These are phyloP conservation scores for Erigeron philadelphicus DNA, from an alignment of 140 eudicot species.

Conservation along the genomic window DNA sequence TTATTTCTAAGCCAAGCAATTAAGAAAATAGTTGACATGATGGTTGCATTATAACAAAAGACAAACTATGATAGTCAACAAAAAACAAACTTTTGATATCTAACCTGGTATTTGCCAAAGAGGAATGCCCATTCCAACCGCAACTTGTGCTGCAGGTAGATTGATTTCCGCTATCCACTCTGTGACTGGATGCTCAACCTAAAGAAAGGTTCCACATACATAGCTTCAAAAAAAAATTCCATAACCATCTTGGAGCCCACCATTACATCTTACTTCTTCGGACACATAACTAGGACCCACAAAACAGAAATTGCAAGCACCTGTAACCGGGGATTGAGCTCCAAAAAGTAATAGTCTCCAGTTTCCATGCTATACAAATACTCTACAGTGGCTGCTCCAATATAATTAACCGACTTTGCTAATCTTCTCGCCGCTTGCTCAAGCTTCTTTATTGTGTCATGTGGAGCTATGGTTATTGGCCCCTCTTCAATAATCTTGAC, in stretches of 20 bases:
- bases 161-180: constrained; percentile 98
- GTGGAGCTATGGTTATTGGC: constrained; percentile 86
- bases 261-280: neutral
- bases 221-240: no score
- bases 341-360: constrained; percentile 89
- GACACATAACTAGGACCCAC: neutral
- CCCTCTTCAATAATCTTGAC: constrained; percentile 92
- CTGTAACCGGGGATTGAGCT: constrained; percentile 96
- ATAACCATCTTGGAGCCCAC: neutral
- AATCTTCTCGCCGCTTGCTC: constrained; percentile 99
- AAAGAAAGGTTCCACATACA: neutral
- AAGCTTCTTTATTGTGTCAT: constrained; percentile 66
- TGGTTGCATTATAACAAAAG: neutral
- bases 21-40: no score
- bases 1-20: constrained; percentile 49
- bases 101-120: constrained; percentile 99
- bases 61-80: neutral
- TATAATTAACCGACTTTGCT: constrained; percentile 88
- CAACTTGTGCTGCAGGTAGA: constrained; percentile 96
- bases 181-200: constrained; percentile 99
- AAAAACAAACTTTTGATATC: neutral
- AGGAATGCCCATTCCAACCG: constrained; percentile 99
- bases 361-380: constrained; percentile 98
- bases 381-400: constrained; percentile 99
- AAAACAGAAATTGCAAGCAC: constrained; percentile 26